phyloP scores from a whole-genome alignment of 2,329 filamentous ascomycete species.

The Claviceps humidiphila region DNA sequence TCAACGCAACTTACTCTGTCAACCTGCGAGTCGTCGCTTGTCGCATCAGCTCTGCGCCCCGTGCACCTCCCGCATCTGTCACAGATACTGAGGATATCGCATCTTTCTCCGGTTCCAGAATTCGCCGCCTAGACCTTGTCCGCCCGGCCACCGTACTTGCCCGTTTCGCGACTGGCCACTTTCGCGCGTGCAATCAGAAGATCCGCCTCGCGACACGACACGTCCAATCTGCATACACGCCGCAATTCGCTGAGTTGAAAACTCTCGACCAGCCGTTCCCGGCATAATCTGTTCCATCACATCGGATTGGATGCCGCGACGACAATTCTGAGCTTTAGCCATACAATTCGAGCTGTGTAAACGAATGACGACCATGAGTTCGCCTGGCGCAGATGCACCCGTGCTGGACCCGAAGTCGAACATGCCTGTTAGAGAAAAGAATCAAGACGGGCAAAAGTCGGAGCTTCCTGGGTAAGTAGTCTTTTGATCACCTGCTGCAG shows the following conservation, averaged over 20 bases:
- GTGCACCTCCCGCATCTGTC: background rate
- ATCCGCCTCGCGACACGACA: background rate
- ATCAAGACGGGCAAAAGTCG: slow-evolving; percentile 18
- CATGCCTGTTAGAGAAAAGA: slow-evolving; percentile 16
- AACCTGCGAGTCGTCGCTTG: background rate
- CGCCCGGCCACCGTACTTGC: background rate
- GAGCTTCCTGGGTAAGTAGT: slow-evolving; percentile 26
- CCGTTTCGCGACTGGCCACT: background rate
- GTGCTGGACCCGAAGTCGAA: slow-evolving; percentile 34
- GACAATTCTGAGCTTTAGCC: background rate
- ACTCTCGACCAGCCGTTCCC: background rate
- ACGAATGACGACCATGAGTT: slow-evolving; percentile 39
- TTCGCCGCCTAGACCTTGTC: background rate
- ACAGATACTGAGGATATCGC: background rate
- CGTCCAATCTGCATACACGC: background rate
- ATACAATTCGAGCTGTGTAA: background rate
- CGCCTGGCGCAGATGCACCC: slow-evolving; percentile 29
- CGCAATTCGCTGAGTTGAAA: background rate
- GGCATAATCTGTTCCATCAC: slow-evolving; percentile 10
- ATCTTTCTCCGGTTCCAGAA: background rate
- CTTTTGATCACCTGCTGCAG: slow-evolving; percentile 3
- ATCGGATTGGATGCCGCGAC: slow-evolving; percentile 7
- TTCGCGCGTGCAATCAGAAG: background rate
- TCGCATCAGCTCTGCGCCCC: background rate
- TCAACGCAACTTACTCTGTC: background rate